phyloP scores from a whole-genome alignment of 192 early-diverging fungal genomes.

The Rhizophagus prolifer region DNA sequence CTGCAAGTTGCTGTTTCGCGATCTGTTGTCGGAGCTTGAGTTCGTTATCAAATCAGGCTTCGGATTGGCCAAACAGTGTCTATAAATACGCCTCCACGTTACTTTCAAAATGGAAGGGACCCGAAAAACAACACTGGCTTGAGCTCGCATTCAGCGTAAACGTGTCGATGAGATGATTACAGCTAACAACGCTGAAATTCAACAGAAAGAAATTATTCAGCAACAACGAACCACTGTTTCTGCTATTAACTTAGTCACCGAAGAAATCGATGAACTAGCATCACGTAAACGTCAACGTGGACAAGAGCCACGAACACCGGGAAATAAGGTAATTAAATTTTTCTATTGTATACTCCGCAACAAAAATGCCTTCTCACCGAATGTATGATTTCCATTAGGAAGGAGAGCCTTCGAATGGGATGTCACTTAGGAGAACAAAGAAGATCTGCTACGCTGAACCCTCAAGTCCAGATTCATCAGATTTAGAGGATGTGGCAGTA shows the following conservation, averaged over 20 bases:
- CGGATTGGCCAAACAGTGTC: slow-evolving; percentile 24
- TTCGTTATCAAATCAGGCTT: slow-evolving; percentile 23
- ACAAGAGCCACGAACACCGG: slow-evolving; percentile 10
- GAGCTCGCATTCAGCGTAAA: slow-evolving; percentile 9
- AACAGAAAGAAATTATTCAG: slow-evolving; percentile 22
- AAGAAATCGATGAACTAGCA: slow-evolving; percentile 20
- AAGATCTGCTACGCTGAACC: slow-evolving; percentile 18
- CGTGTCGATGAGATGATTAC: slow-evolving; percentile 10
- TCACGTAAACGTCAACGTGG: background rate
- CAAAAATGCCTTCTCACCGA: slow-evolving; percentile 25
- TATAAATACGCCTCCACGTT: slow-evolving; percentile 22
- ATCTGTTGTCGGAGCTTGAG: slow-evolving; percentile 8
- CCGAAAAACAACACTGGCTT: slow-evolving; percentile 25
- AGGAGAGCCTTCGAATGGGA: slow-evolving; percentile 27
- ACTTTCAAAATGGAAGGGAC: slow-evolving; percentile 29
- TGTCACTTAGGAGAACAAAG: slow-evolving; percentile 18
- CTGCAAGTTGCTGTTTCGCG: no score
- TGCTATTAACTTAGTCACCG: slow-evolving; percentile 26
- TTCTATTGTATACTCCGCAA: slow-evolving; percentile 19
- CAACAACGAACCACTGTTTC: slow-evolving; percentile 7
- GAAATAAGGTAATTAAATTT: slow-evolving; percentile 25
- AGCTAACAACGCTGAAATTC: slow-evolving; percentile 26
- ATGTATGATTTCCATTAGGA: slow-evolving; percentile 22
- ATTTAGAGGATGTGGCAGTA: slow-evolving; percentile 8
- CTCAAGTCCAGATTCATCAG: background rate